A percentile compares a stretch with the other conserved stretches of the same genome.
Evolutionary conservation across 805 yeast species (phyloP).

Genomic region (Metschnikowia rubicola): DNA sequence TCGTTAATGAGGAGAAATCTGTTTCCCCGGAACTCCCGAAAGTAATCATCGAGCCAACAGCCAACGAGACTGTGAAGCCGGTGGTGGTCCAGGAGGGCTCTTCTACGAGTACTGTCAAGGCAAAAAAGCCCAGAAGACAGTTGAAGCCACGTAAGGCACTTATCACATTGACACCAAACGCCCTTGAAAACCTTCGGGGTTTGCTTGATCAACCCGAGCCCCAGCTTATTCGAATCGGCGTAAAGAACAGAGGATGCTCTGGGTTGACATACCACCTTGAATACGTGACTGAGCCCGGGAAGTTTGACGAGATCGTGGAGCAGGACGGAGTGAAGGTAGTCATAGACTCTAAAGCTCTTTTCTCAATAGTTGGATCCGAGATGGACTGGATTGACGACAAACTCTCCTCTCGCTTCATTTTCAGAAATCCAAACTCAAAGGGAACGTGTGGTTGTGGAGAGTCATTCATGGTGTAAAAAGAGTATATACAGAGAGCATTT

Average conservation of each 20-base stretch:
- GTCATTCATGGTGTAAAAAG: constrained; percentile 81
- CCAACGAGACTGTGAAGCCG: background rate
- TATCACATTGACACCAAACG: constrained; percentile 73
- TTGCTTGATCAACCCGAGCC: constrained; percentile 82
- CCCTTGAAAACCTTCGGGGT: constrained; percentile 64
- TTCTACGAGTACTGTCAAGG: constrained; percentile 4
- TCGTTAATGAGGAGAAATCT: too few relatives aligned
- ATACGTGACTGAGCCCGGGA: constrained; percentile 87
- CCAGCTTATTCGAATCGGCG: constrained; percentile 85
- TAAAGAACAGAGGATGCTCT: constrained; percentile 94
- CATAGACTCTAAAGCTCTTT: constrained; percentile 93
- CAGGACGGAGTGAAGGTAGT: constrained; percentile 93
- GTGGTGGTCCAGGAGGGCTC: background rate
- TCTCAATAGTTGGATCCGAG: constrained; percentile 92
- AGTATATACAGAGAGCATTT: background rate
- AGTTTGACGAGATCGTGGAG: constrained; percentile 88
- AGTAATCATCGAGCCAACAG: constrained; percentile 2
- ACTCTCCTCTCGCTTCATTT: constrained; percentile 81
- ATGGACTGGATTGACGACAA: constrained; percentile 99
- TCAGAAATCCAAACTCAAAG: constrained; percentile 93
- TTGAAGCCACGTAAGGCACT: constrained; percentile 88
- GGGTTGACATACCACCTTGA: constrained; percentile 90
- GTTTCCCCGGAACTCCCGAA: constrained; percentile 6
- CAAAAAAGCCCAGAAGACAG: constrained; percentile 47
- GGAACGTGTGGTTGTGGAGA: constrained; percentile 99